Evolutionary conservation across 768 basidiomycete species (phyloP).

Genomic region (Leccinum arenicola): DNA sequence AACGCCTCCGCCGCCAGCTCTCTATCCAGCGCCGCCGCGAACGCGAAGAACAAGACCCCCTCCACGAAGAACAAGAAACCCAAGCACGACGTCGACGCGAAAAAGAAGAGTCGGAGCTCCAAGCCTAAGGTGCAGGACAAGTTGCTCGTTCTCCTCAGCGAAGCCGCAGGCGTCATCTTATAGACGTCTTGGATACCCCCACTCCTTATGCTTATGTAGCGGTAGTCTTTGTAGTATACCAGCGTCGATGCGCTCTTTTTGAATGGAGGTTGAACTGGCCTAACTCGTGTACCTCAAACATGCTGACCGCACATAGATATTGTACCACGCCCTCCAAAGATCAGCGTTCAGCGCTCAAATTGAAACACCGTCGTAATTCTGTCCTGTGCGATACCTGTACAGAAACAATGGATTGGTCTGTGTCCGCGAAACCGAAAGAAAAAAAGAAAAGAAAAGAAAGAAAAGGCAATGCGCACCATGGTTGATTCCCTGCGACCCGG

Average conservation of each 20-base stretch:
- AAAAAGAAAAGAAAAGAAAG: slow-evolving; percentile 7
- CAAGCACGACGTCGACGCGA: slow-evolving; percentile 27
- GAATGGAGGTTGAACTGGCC: not conserved
- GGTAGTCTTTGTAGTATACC: slow-evolving; percentile 15
- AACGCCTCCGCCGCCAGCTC: slow-evolving; percentile 18
- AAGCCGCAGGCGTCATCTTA: slow-evolving; percentile 15
- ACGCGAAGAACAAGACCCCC: slow-evolving; percentile 41
- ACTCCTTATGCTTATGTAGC: slow-evolving; percentile 13
- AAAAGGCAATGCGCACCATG: slow-evolving; percentile 37
- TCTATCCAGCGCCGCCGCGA: slow-evolving; percentile 20
- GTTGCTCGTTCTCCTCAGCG: slow-evolving; percentile 21
- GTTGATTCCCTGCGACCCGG: slow-evolving; percentile 46
- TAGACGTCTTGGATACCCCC: slow-evolving; percentile 16
- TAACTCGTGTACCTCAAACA: not conserved
- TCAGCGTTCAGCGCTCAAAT: not conserved
- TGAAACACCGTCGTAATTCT: slow-evolving; percentile 32
- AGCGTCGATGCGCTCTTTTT: not conserved
- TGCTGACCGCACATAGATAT: not conserved
- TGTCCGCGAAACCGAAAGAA: not conserved
- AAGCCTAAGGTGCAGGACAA: too few species aligned
- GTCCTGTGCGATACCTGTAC: slow-evolving; percentile 55
- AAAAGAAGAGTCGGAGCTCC: too few species aligned
- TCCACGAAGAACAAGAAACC: slow-evolving; percentile 43
- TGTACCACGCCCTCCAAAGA: not conserved
- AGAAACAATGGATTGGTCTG: not conserved